These are phyloP conservation scores for Lipomyces mesembrius DNA, from an alignment of 805 yeast species.

Conservation along the genomic window DNA sequence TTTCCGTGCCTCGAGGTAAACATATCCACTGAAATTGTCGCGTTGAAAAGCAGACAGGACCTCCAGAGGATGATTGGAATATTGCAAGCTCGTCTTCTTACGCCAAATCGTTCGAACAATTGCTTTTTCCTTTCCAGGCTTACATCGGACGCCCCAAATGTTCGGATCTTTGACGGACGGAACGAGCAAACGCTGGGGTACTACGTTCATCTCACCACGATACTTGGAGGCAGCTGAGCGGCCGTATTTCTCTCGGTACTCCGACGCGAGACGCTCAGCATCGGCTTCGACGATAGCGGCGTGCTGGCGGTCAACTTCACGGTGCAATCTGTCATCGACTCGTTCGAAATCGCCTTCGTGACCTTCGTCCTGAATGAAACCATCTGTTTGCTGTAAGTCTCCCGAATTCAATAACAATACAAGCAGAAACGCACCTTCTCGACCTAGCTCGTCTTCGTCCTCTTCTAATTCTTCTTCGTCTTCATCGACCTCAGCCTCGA, in stretches of 20 bases:
- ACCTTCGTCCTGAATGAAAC: slow-evolving; percentile 58
- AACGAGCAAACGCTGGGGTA: slow-evolving; percentile 88
- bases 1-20: slow-evolving; percentile 92
- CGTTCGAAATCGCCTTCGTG: slow-evolving; percentile 57
- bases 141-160: slow-evolving; percentile 93
- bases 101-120: slow-evolving; percentile 82
- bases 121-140: slow-evolving; percentile 92
- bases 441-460: slow-evolving; percentile 88
- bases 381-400: slow-evolving; percentile 50
- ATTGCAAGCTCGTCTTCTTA: slow-evolving; percentile 77
- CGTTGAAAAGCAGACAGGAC: slow-evolving; percentile 91
- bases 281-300: slow-evolving; percentile 91
- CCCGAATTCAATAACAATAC: background rate
- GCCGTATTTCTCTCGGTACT: slow-evolving; percentile 89
- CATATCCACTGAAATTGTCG: slow-evolving; percentile 88
- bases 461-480: slow-evolving; percentile 94
- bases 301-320: slow-evolving; percentile 86
- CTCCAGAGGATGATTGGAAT: slow-evolving; percentile 77
- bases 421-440: slow-evolving; percentile 58
- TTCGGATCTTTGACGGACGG: slow-evolving; percentile 97
- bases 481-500: slow-evolving; percentile 98
- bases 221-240: slow-evolving; percentile 79
- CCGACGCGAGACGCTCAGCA: slow-evolving; percentile 91
- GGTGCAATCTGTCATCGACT: slow-evolving; percentile 77
- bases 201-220: slow-evolving; percentile 82